Conservation (phyloP, 2,329 filamentous ascomycete genomes). For the Cercospora citrullina region DNA sequence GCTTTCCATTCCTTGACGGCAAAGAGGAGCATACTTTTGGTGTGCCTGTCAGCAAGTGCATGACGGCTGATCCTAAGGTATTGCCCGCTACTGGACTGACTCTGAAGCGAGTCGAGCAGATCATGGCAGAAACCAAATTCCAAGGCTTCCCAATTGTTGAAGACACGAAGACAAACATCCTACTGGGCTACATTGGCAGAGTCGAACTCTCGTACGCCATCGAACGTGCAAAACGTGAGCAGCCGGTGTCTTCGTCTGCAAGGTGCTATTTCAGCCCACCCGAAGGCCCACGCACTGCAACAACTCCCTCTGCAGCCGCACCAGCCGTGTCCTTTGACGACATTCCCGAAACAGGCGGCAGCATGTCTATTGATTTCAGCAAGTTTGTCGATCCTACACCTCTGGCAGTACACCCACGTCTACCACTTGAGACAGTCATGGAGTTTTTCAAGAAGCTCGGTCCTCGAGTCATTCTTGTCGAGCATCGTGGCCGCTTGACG, state of each 20-base stretch:
- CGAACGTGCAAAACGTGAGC: conserved; percentile 71
- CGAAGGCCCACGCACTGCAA: conserved; percentile 28
- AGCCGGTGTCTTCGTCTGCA: conserved; percentile 64
- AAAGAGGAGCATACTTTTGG: conserved; percentile 98
- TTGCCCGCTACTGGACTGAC: conserved; percentile 74
- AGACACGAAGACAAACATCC: conserved; percentile 64
- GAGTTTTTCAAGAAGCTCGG: conserved; percentile 98
- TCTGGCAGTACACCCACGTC: conserved; percentile 83
- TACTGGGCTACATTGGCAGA: conserved; percentile 89
- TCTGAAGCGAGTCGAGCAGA: conserved; percentile 71
- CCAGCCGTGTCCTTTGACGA: conserved; percentile 58
- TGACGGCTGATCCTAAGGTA: conserved; percentile 74
- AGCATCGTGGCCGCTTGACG: conserved; percentile 78
- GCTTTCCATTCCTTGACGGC: conserved; percentile 93
- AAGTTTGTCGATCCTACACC: conserved; percentile 88
- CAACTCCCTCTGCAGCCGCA: conserved; percentile 37
- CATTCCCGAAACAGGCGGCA: conserved; percentile 54
- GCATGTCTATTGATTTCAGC: conserved; percentile 71
- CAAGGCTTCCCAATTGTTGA: conserved; percentile 94
- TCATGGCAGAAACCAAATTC: conserved; percentile 76
- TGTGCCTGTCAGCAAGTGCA: conserved; percentile 79
- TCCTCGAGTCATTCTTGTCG: conserved; percentile 86
- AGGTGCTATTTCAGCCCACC: conserved; percentile 69
- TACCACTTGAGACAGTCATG: conserved; percentile 96
- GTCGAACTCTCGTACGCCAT: conserved; percentile 91